phyloP scores from a whole-genome alignment of 768 basidiomycete genomes.

The Crassisporium funariophilum region DNA sequence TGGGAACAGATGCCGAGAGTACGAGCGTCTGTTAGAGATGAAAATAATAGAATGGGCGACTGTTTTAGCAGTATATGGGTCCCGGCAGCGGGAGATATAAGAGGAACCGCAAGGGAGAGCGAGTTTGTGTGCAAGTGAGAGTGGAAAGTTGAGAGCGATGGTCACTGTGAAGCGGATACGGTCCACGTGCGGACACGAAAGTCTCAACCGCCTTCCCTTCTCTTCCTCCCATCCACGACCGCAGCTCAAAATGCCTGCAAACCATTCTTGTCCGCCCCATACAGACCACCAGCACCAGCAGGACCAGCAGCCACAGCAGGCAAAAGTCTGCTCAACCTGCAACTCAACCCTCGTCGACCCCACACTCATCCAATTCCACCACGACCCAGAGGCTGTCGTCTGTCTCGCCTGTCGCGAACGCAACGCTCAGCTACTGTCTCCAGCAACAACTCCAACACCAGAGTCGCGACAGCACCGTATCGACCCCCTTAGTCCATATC shows the following conservation, averaged over 20 bases:
- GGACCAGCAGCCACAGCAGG: conserved; percentile 27
- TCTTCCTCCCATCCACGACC: conserved; percentile 21
- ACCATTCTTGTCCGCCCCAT: conserved; percentile 24
- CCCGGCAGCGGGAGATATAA: no score
- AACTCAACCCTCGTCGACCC: conserved; percentile 43
- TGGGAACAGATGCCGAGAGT: no score
- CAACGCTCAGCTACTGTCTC: conserved; percentile 20
- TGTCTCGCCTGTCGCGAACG: conserved; percentile 52
- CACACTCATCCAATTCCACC: conserved; percentile 24
- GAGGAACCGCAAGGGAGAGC: no score
- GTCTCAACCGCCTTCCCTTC: no score
- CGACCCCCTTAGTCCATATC: conserved; percentile 19
- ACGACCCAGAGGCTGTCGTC: conserved; percentile 37
- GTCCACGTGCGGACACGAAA: no score
- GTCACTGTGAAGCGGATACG: no score
- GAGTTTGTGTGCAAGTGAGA: no score
- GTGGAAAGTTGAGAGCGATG: no score
- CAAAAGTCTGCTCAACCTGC: conserved; percentile 48
- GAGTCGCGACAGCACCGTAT: conserved; percentile 14
- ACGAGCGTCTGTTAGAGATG: no score
- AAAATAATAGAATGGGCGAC: no score
- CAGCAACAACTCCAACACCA: conserved; percentile 8
- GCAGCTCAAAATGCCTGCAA: no score
- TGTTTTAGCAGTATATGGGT: no score
- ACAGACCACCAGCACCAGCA: conserved; percentile 29